A percentile compares a stretch with the other conserved stretches of the same genome.
phyloP scores from a whole-genome alignment of 345 rosid species.

The Theobroma cacao region DNA sequence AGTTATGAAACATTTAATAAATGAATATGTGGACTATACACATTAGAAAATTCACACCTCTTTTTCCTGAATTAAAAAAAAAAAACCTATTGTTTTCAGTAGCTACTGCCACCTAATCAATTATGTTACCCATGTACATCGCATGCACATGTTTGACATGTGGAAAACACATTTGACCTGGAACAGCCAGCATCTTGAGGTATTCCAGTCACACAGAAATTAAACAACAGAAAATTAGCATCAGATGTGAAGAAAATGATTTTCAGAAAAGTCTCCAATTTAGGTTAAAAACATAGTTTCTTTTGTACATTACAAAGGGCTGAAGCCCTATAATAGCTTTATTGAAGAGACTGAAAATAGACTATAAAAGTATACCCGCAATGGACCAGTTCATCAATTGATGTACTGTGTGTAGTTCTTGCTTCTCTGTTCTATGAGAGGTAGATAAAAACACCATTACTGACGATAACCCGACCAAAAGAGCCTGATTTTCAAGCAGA shows the following conservation, averaged over 20 bases:
- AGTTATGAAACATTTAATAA: neutral
- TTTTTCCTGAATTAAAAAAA: neutral
- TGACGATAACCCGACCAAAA: conserved; percentile 78
- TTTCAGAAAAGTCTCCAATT: neutral
- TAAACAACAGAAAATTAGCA: neutral
- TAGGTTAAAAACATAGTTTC: neutral
- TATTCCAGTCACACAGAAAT: neutral
- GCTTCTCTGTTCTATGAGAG: conserved; percentile 82
- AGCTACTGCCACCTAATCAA: neutral
- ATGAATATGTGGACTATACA: neutral
- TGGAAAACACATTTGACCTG: neutral
- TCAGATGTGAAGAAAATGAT: neutral
- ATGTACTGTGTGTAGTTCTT: conserved; percentile 70
- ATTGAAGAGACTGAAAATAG: neutral
- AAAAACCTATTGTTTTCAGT: neutral
- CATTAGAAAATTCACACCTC: neutral
- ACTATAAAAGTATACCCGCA: conserved; percentile 51
- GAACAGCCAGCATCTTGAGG: neutral
- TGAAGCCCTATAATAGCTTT: neutral
- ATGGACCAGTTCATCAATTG: conserved; percentile 80
- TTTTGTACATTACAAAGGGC: neutral
- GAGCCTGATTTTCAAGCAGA: conserved; percentile 43
- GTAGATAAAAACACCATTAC: conserved; percentile 80
- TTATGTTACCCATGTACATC: neutral
- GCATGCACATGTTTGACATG: neutral